Evolutionary conservation across 495 filamentous ascomycete genomes (phyloP).

Genomic region (Clohesyomyces aquaticus): DNA sequence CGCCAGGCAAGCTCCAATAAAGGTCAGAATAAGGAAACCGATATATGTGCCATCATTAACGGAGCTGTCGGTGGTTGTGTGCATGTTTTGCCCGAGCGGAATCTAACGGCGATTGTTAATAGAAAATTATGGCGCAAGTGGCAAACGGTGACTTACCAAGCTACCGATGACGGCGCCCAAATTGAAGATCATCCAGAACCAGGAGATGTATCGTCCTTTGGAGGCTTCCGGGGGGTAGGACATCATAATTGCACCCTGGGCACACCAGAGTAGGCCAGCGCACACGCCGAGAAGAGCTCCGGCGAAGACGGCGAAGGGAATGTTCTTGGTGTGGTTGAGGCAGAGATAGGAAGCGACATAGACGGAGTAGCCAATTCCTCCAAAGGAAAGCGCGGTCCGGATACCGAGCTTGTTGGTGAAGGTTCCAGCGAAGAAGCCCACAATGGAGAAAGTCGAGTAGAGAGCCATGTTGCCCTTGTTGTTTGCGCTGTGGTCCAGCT

Average conservation of each 20-base stretch:
- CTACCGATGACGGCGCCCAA: conserved; percentile 87
- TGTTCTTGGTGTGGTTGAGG: conserved; percentile 76
- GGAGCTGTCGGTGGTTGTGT: conserved; percentile 57
- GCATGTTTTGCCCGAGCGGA: conserved; percentile 78
- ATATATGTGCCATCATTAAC: conserved; percentile 88
- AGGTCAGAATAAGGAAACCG: conserved; percentile 87
- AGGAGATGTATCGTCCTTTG: conserved; percentile 87
- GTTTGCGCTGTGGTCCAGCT: conserved; percentile 49
- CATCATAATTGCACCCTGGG: conserved; percentile 96
- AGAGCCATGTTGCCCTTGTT: conserved; percentile 51
- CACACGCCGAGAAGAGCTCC: conserved; percentile 69
- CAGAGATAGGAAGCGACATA: conserved; percentile 78
- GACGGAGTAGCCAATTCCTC: conserved; percentile 84
- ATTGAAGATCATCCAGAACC: conserved; percentile 97
- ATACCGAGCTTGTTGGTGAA: conserved; percentile 75
- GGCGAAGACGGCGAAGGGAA: conserved; percentile 61
- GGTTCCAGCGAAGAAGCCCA: conserved; percentile 60
- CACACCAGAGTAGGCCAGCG: conserved; percentile 86
- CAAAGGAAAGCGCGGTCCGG: conserved; percentile 70
- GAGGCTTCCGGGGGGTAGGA: conserved; percentile 79
- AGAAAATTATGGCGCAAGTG: no score
- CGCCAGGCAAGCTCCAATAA: conserved; percentile 71
- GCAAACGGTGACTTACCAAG: conserved; percentile 64
- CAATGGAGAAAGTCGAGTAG: conserved; percentile 55
- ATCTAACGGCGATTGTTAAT: conserved; percentile 51